Evolutionary conservation across 805 yeast genomes (phyloP).

Genomic region (Saccharomycopsis selenospora): DNA sequence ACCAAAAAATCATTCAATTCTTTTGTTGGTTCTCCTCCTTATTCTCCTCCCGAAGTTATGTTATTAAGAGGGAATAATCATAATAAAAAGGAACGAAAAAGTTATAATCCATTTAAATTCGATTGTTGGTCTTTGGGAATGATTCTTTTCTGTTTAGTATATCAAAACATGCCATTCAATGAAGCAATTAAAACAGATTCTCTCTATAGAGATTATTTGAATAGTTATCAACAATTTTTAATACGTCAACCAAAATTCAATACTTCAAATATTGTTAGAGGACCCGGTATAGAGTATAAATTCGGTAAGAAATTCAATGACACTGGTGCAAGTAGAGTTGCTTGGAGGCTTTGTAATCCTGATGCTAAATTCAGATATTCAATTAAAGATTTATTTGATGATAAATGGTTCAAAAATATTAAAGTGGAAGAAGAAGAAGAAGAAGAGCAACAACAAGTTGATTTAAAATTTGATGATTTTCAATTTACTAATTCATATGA

Average conservation of each 20-base stretch:
- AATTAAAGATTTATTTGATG: constrained; percentile 44
- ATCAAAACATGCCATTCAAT: constrained; percentile 54
- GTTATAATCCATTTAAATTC: constrained; percentile 56
- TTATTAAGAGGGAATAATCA: constrained; percentile 33
- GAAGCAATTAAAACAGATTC: constrained; percentile 39
- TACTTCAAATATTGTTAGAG: constrained; percentile 38
- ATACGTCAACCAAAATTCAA: constrained; percentile 41
- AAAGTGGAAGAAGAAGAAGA: constrained; percentile 7
- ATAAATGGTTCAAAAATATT: constrained; percentile 49
- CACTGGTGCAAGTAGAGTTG: constrained; percentile 52
- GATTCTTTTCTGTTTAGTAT: constrained; percentile 50
- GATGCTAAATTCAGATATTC: constrained; percentile 44
- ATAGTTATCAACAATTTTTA: constrained; percentile 36
- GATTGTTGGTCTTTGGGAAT: constrained; percentile 72
- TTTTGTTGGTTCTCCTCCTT: constrained; percentile 72
- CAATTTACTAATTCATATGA: too few relatives aligned
- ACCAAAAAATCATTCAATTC: constrained; percentile 36
- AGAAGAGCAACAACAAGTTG: background rate
- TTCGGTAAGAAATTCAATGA: constrained; percentile 55
- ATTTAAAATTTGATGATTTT: background rate
- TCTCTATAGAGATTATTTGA: constrained; percentile 48
- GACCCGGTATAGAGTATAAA: constrained; percentile 66
- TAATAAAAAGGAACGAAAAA: constrained; percentile 34
- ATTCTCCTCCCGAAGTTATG: constrained; percentile 71
- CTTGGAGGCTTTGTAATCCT: constrained; percentile 69